Evolutionary conservation across 768 basidiomycete species (phyloP).

Genomic region (Clitopilus hobsonii): DNA sequence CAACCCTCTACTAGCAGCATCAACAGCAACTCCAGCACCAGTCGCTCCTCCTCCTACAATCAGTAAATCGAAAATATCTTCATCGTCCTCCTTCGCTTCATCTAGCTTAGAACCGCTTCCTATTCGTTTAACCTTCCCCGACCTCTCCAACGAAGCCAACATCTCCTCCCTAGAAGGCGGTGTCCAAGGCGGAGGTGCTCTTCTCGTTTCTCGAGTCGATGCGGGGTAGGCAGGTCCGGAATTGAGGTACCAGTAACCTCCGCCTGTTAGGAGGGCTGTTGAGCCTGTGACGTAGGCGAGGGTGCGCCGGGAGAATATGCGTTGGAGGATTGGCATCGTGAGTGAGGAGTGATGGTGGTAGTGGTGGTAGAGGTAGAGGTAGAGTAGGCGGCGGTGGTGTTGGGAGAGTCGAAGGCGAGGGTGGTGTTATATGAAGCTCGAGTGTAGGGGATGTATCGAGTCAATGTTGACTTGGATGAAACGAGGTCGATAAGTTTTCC

Average conservation of each 20-base stretch:
- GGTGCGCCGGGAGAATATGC: slow-evolving; percentile 51
- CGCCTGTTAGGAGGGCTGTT: slow-evolving; percentile 46
- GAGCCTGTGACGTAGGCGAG: slow-evolving; percentile 50
- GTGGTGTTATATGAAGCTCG: too few relatives aligned
- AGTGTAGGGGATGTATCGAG: too few relatives aligned
- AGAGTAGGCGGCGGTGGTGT: background rate
- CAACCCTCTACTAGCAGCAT: slow-evolving; percentile 88
- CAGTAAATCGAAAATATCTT: slow-evolving; percentile 70
- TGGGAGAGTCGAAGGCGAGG: background rate
- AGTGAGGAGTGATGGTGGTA: background rate
- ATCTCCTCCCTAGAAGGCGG: slow-evolving; percentile 68
- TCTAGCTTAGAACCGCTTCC: background rate
- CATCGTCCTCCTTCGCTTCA: slow-evolving; percentile 17
- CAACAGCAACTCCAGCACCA: slow-evolving; percentile 93
- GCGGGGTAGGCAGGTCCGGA: slow-evolving; percentile 66
- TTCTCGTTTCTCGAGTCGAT: slow-evolving; percentile 60
- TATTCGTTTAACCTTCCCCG: slow-evolving; percentile 20
- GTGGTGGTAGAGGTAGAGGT: background rate
- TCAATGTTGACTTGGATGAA: too few relatives aligned
- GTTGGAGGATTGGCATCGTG: slow-evolving; percentile 28
- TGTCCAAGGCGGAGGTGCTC: slow-evolving; percentile 76
- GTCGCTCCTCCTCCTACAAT: slow-evolving; percentile 95
- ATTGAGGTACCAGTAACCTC: slow-evolving; percentile 69
- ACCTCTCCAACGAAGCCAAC: slow-evolving; percentile 51
- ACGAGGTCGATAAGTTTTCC: too few relatives aligned